Evolutionary conservation across 139 green algal species (phyloP), one percentile per base, ranked within the genome.

Genomic region (Chlorokybus atmophyticus): DNA sequence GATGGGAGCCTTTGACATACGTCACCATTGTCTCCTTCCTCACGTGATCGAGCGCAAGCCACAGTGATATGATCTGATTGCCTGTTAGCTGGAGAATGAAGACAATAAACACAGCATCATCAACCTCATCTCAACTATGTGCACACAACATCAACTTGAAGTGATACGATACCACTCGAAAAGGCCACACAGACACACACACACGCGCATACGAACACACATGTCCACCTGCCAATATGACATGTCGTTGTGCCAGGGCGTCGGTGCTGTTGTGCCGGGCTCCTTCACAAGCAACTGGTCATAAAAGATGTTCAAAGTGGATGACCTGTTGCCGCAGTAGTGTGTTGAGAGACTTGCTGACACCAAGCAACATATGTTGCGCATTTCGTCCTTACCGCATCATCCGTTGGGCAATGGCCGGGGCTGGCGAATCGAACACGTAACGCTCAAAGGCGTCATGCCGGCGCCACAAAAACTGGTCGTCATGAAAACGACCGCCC

Each of bases 231-330:
- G 52, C 52, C 52, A 59, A 21, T 59, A 59, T 24, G 52, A 59
- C 52, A 54, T 24, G 52, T 59, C 52, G 52, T 59, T 59, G 52
- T 59, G 52, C 52, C 52, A 59, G n/a, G 52, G 52, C 31, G 52
- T 59, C 25, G 6, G 31, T 27, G 52, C 19, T 19, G 14, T 7
- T 8, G 52, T 59, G 6, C 52, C 52, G 19, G 52, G 52, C 52
- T 59, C 52, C 52, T 59, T 59, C 14, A 59, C 52, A 24, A 59
- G 19, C 17, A 59, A 21, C 17, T 59, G 52, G 52, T 59, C 52
- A 27, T 59, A 59, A 21, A 59, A 59, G 6, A 59, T 24, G n/a
- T n/a, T n/a, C n/a, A n/a, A n/a, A n/a, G n/a, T n/a, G n/a, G n/a
- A n/a, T n/a, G n/a, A n/a, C n/a, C n/a, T n/a, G n/a, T n/a, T n/a